Conservation (phyloP, 2,329 filamentous ascomycete species). For the Penicillium brasilianum region DNA sequence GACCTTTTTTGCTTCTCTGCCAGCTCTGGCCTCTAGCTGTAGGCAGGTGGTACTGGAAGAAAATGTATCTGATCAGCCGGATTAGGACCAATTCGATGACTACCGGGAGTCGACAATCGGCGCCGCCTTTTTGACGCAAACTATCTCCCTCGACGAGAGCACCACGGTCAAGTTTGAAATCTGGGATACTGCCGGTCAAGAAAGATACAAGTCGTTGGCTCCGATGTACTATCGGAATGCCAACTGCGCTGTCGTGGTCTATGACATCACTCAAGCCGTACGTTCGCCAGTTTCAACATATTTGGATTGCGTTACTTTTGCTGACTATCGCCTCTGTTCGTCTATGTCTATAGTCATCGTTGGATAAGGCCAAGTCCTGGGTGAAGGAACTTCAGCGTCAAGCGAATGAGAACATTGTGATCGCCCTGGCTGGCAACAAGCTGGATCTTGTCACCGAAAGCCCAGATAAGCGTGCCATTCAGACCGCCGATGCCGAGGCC, state of each 20-base stretch:
- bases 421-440: constrained; percentile 97
- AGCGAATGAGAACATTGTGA: constrained; percentile 99
- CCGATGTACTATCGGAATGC: constrained; percentile 99
- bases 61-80: constrained; percentile 2
- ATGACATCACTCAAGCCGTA: constrained; percentile 99
- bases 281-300: constrained; percentile 40
- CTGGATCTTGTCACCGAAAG: constrained; percentile 92
- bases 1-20: not conserved
- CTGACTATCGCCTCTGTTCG: constrained; percentile 22
- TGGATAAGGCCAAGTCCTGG: constrained; percentile 99
- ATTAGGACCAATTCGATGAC: constrained; percentile 96
- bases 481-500: constrained; percentile 87
- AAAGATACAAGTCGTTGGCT: constrained; percentile 97
- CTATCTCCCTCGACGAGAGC: constrained; percentile 95
- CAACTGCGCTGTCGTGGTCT: constrained; percentile 98
- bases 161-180: constrained; percentile 99
- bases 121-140: constrained; percentile 98
- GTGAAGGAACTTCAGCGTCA: constrained; percentile 98
- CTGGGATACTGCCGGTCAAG: constrained; percentile 98
- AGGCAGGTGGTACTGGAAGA: not conserved
- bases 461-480: constrained; percentile 92
- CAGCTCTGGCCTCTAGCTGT: not conserved
- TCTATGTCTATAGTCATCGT: constrained; percentile 69
- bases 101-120: constrained; percentile 98
- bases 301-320: constrained; percentile 8